Percentiles rank a stretch among this genome's conserved stretches.
Evolutionary conservation across 164 flowering plant species (phyloP).

Genomic region (Litsea cubeba): DNA sequence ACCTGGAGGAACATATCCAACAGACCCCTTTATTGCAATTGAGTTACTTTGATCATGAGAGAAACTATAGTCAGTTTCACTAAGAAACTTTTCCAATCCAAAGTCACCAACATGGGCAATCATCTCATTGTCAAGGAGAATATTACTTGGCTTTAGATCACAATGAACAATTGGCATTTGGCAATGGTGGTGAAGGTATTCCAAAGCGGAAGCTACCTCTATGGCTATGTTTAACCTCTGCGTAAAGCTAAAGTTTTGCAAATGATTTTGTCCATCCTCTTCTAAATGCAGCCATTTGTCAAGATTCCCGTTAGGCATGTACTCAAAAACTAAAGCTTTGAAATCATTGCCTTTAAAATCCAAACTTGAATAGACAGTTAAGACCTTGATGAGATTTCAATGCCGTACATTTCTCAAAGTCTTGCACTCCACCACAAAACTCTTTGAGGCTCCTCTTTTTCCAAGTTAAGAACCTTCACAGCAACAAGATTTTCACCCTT

Average conservation of each 20-base stretch:
- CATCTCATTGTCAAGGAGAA: slow-evolving; percentile 4
- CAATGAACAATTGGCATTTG: background rate
- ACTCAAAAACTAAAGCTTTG: slow-evolving; percentile 28
- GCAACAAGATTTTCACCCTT: slow-evolving; percentile 19
- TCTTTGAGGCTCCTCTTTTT: slow-evolving; percentile 20
- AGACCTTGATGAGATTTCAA: slow-evolving; percentile 30
- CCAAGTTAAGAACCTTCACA: slow-evolving; percentile 30
- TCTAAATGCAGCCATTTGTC: background rate
- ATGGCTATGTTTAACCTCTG: slow-evolving; percentile 6
- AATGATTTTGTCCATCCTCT: background rate
- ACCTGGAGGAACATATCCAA: too few species aligned
- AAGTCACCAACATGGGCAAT: slow-evolving; percentile 2
- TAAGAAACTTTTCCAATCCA: slow-evolving; percentile 7
- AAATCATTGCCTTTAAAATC: slow-evolving; percentile 31
- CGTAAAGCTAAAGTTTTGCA: background rate
- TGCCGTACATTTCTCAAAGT: slow-evolving; percentile 25
- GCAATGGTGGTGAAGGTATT: background rate
- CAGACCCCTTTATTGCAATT: too few species aligned
- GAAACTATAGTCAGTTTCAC: background rate
- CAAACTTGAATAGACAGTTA: slow-evolving; percentile 22
- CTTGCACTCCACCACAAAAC: slow-evolving; percentile 27
- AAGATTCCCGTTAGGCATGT: background rate
- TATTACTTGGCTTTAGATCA: slow-evolving; percentile 8
- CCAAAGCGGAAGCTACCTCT: slow-evolving; percentile 3
- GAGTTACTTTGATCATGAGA: too few species aligned